Conservation (phyloP, 1,284 basidiomycete genomes). For the Irpex lacteus region DNA sequence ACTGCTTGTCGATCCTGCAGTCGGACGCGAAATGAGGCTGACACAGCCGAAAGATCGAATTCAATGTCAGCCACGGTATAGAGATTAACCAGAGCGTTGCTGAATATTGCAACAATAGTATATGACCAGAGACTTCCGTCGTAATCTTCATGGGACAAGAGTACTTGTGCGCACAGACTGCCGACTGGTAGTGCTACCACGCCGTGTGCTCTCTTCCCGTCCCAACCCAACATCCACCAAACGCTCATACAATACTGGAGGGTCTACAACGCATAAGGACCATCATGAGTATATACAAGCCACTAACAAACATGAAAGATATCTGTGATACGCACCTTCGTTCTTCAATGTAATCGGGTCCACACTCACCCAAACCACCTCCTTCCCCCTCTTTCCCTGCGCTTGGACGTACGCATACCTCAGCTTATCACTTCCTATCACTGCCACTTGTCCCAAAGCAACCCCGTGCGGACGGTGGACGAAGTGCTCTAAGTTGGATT, state of each 20-base stretch:
- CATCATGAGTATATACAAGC: not conserved
- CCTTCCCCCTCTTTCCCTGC: not conserved
- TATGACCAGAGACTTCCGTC: not conserved
- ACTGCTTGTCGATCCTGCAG: not conserved
- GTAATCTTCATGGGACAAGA: not conserved
- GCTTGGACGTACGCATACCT: not conserved
- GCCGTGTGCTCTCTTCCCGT: not conserved
- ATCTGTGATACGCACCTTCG: not conserved
- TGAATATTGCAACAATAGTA: too few species aligned
- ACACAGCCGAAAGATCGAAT: not conserved
- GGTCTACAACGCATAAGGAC: not conserved
- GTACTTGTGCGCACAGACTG: not conserved
- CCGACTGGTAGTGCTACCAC: not conserved
- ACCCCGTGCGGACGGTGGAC: not conserved
- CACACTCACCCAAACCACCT: not conserved
- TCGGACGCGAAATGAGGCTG: not conserved
- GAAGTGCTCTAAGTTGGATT: not conserved
- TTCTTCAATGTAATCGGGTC: not conserved
- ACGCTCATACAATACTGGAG: not conserved
- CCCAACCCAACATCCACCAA: not conserved
- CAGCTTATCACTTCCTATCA: not conserved
- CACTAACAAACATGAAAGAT: not conserved
- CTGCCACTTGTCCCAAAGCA: not conserved
- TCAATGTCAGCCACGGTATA: too few species aligned
- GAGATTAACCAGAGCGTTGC: too few species aligned